These are phyloP conservation scores for Candida hispaniensis DNA, from an alignment of 805 yeast species.

Conservation along the genomic window DNA sequence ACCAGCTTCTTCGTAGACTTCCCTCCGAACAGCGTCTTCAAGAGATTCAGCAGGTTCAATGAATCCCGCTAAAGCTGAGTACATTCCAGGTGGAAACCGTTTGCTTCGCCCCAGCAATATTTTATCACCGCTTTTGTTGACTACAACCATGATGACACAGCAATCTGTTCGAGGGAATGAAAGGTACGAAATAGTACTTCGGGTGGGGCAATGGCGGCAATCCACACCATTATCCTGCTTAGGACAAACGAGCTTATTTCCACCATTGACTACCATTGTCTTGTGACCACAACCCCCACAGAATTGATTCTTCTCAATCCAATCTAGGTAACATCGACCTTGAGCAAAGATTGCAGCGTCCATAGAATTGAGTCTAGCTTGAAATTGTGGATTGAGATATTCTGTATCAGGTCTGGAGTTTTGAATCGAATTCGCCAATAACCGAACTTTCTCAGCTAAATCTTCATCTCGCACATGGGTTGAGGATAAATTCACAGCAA, in stretches of 20 bases:
- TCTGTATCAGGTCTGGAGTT: conserved; percentile 16
- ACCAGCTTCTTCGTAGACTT: conserved; percentile 95
- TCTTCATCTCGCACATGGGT: conserved; percentile 15
- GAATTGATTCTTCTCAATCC: conserved; percentile 61
- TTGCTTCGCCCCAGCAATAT: conserved; percentile 61
- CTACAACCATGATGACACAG: conserved; percentile 70
- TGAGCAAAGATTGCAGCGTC: conserved; percentile 69
- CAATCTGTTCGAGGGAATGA: conserved; percentile 91
- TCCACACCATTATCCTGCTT: conserved; percentile 24
- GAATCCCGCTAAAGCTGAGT: conserved; percentile 86
- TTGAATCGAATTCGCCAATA: conserved; percentile 5
- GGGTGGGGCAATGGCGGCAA: conserved; percentile 29
- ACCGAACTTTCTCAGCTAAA: conserved; percentile 21
- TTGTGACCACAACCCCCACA: conserved; percentile 79
- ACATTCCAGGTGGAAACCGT: conserved; percentile 53
- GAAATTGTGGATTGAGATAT: conserved; percentile 8
- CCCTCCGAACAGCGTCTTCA: conserved; percentile 78
- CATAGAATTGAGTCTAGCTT: conserved; percentile 23
- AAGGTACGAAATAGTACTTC: conserved; percentile 52
- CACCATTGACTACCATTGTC: conserved; percentile 34
- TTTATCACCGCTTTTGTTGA: conserved; percentile 48
- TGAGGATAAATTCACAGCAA: conserved; percentile 30
- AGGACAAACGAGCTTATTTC: conserved; percentile 33
- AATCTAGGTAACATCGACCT: conserved; percentile 74
- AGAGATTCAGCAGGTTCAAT: conserved; percentile 92